Percentiles rank a stretch among this genome's conserved stretches.
Conservation (phyloP, 768 basidiomycete genomes). For the Boletellus ananiceps region DNA sequence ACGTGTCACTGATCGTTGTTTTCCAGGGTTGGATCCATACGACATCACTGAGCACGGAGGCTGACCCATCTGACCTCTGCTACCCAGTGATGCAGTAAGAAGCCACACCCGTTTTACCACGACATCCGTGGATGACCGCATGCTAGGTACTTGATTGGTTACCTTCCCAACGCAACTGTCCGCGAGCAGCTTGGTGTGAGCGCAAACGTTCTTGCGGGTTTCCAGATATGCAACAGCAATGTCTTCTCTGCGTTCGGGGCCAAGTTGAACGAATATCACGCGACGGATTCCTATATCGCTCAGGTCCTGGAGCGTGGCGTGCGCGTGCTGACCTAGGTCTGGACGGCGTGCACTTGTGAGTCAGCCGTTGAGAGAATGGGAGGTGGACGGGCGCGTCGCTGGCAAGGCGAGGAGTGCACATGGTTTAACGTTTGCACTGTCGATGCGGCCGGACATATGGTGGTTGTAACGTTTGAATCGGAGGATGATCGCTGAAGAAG, state of each 20-base stretch:
- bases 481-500: neutral
- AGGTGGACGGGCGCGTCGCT: slow-evolving; percentile 40
- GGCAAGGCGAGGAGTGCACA: slow-evolving; percentile 52
- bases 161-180: slow-evolving; percentile 53
- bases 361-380: slow-evolving; percentile 54
- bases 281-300: slow-evolving; percentile 35
- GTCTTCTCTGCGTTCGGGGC: slow-evolving; percentile 45
- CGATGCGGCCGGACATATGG: slow-evolving; percentile 71
- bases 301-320: slow-evolving; percentile 71
- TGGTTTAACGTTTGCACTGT: slow-evolving; percentile 61
- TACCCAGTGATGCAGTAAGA: slow-evolving; percentile 50
- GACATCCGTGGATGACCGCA: neutral
- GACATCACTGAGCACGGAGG: slow-evolving; percentile 55
- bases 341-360: slow-evolving; percentile 46
- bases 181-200: slow-evolving; percentile 58
- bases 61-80: slow-evolving; percentile 47
- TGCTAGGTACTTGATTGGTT: slow-evolving; percentile 49
- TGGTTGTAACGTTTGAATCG: slow-evolving; percentile 19
- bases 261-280: slow-evolving; percentile 33
- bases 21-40: slow-evolving; percentile 50
- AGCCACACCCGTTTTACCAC: neutral
- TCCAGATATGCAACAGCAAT: slow-evolving; percentile 32
- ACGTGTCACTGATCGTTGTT: neutral
- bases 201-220: slow-evolving; percentile 34
- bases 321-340: slow-evolving; percentile 66